phyloP scores from a whole-genome alignment of 495 filamentous ascomycete genomes.

The Alectoria sarmentosa region DNA sequence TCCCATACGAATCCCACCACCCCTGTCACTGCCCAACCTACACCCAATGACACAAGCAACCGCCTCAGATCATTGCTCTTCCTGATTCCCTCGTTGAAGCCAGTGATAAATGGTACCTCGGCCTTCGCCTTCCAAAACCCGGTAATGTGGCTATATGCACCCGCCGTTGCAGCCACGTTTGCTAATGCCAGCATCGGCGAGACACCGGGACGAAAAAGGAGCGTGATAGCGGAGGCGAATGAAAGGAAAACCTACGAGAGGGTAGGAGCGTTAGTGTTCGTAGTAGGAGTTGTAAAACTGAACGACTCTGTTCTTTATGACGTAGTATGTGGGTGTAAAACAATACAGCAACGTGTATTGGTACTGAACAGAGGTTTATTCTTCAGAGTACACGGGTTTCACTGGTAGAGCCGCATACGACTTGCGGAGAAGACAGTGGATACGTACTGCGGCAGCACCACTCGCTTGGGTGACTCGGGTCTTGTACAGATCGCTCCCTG shows the following conservation, averaged over 20 bases:
- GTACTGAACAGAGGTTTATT: too few relatives aligned
- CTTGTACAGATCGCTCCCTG: slow-evolving; percentile 33
- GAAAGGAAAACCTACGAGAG: background rate
- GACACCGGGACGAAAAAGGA: background rate
- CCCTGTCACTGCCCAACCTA: background rate
- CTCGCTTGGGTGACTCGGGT: slow-evolving; percentile 38
- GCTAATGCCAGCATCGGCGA: background rate
- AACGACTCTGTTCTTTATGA: too few relatives aligned
- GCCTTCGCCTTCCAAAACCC: slow-evolving; percentile 32
- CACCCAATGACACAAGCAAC: slow-evolving; percentile 1
- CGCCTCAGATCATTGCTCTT: slow-evolving; percentile 20
- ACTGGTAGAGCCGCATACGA: background rate
- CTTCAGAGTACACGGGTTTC: background rate
- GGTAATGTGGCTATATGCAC: slow-evolving; percentile 24
- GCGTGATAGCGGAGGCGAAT: background rate
- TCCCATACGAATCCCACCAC: background rate
- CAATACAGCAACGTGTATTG: too few relatives aligned
- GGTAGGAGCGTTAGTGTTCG: background rate
- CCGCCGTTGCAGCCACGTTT: background rate
- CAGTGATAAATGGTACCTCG: slow-evolving; percentile 32
- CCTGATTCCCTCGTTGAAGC: slow-evolving; percentile 34
- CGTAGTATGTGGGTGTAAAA: too few relatives aligned
- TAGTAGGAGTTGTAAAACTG: background rate
- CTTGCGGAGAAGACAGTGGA: background rate
- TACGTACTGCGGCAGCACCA: slow-evolving; percentile 26